Percentiles rank a stretch among this genome's conserved stretches.
Conservation (phyloP, 2,329 filamentous ascomycete genomes). For the Claviceps sp. region DNA sequence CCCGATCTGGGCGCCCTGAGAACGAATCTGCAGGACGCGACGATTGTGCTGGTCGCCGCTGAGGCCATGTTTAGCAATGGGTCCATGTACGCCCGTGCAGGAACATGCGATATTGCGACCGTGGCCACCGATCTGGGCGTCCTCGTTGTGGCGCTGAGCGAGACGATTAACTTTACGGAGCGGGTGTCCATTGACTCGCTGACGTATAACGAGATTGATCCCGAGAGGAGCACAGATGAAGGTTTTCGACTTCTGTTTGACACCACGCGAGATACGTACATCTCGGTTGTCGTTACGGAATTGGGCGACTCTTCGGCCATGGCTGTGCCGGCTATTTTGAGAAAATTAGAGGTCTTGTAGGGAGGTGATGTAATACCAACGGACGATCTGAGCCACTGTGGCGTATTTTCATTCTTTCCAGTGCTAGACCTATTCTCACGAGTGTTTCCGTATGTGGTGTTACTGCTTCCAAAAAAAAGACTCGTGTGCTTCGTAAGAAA, state of each 20-base stretch:
- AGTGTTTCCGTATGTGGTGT: too few species aligned
- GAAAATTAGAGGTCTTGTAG: conserved; percentile 44
- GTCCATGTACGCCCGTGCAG: conserved; percentile 72
- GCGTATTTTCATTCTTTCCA: too few species aligned
- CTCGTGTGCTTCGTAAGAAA: too few species aligned
- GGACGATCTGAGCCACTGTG: too few species aligned
- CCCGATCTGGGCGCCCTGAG: conserved; percentile 63
- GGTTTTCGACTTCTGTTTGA: conserved; percentile 68
- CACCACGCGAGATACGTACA: conserved; percentile 74
- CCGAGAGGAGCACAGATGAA: conserved; percentile 45
- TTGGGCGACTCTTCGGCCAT: conserved; percentile 76
- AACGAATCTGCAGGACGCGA: conserved; percentile 52
- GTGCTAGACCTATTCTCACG: too few species aligned
- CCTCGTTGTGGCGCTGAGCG: conserved; percentile 79
- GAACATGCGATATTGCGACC: conserved; percentile 78
- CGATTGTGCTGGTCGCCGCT: conserved; percentile 74
- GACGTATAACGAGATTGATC: conserved; percentile 85
- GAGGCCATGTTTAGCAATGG: conserved; percentile 96
- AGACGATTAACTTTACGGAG: conserved; percentile 84
- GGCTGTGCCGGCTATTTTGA: conserved; percentile 56
- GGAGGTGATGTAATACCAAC: conserved; percentile 1
- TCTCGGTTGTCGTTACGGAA: conserved; percentile 84
- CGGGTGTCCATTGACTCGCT: conserved; percentile 84
- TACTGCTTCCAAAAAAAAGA: too few species aligned
- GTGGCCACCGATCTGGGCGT: conserved; percentile 62